Evolutionary conservation across 352 stramenopile genomes (phyloP).

Genomic region (Globisporangium megalacanthum): DNA sequence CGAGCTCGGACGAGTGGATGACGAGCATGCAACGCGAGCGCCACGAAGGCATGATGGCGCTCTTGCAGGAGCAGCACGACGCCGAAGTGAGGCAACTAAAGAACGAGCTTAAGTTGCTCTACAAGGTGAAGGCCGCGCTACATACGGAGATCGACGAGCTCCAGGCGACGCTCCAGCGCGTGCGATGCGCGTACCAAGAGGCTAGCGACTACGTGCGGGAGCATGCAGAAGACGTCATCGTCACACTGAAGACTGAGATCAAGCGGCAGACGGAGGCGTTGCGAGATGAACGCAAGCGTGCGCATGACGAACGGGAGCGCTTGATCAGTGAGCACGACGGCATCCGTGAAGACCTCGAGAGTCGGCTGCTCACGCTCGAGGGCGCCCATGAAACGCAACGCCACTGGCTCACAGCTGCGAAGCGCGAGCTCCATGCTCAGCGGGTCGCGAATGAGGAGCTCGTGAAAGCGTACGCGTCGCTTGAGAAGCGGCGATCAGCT

Average conservation of each 20-base stretch:
- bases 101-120: slow-evolving; percentile 40
- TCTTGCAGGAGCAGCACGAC: slow-evolving; percentile 48
- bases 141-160: slow-evolving; percentile 31
- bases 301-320: slow-evolving; percentile 30
- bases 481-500: slow-evolving; percentile 63
- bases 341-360: slow-evolving; percentile 36
- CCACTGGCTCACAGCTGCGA: slow-evolving; percentile 68
- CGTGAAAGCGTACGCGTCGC: slow-evolving; percentile 46
- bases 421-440: slow-evolving; percentile 56
- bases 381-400: slow-evolving; percentile 34
- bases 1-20: slow-evolving; percentile 66
- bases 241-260: slow-evolving; percentile 29
- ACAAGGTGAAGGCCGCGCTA: slow-evolving; percentile 31
- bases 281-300: slow-evolving; percentile 24
- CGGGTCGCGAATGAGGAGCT: slow-evolving; percentile 69
- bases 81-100: slow-evolving; percentile 30
- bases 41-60: slow-evolving; percentile 37
- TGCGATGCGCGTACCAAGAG: slow-evolving; percentile 45
- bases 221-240: slow-evolving; percentile 43
- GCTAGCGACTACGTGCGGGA: slow-evolving; percentile 39
- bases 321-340: slow-evolving; percentile 37
- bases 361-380: slow-evolving; percentile 24
- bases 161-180: slow-evolving; percentile 20
- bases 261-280: slow-evolving; percentile 23
- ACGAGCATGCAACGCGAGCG: slow-evolving; percentile 44